Evolutionary conservation across 768 basidiomycete species (phyloP), one percentile per base, ranked within the genome.

Genomic region (Erythrobasidium yunnanense): DNA sequence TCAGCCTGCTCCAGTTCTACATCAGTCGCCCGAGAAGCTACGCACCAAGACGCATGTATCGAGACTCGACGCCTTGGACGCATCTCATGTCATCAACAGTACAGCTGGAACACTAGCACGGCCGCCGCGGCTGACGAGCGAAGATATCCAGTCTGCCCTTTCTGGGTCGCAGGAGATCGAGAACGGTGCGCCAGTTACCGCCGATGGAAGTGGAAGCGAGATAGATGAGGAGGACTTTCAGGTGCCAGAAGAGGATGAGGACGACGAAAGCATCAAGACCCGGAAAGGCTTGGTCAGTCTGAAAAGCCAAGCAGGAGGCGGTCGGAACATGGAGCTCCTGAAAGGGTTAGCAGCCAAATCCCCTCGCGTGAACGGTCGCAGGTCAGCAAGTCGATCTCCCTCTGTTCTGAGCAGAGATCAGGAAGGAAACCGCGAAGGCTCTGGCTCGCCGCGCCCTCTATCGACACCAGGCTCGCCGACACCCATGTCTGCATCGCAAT

Each of bases 1-100:
- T 88, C 92, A 72, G 66, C 30, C 57, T 29, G 52, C 55, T 18
- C 69, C 73, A n/a, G 23, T 38, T 1, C 42, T 27, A 25, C 51
- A 55, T 50, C 50, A 13, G 50, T 52, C 23, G 2, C 22, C 4
- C 17, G 38, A n/a, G 38, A 18, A 38, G 35, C 27, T 49, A 29
- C 20, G 56, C 6, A 45, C 47, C n/a, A 45, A 68, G 11, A 27
- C 25, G 2, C 47, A 79, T 65, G 83, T 80, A 66, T 84, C 78
- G 47, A 80, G 83, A 62, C 71, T 91, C 85, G 77, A 73, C 86
- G 72, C 78, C 80, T 70, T 89, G 85, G 87, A 82, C 83, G 81
- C 79, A 82, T 23, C 67, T 38, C 57, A 68, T 38, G 58, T 58
- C 45, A 27, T 51, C 22, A 51, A 34, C 60, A 46, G 29, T 23